These are phyloP conservation scores for Cadophora sp. DNA, from an alignment of 2,329 filamentous ascomycete species.

Conservation along the genomic window DNA sequence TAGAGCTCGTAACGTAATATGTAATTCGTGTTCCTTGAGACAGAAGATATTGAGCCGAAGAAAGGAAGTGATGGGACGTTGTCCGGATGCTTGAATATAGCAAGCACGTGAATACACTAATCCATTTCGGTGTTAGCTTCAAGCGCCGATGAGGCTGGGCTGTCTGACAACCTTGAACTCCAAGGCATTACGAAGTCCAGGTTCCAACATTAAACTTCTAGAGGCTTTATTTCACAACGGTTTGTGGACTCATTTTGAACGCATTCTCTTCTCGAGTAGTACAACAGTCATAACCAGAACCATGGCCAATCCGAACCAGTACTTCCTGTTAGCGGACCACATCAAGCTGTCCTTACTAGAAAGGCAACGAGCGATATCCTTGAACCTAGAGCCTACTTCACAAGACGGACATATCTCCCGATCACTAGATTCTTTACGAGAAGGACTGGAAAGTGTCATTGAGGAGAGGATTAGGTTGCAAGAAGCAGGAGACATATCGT, in stretches of 20 bases:
- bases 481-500: conserved; percentile 70
- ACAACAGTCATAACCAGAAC: conserved; percentile 25
- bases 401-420: conserved; percentile 90
- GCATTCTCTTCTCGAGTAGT: background rate
- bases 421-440: conserved; percentile 84
- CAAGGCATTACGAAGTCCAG: conserved; percentile 14
- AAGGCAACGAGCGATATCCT: conserved; percentile 81
- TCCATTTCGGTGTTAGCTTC: too few species aligned
- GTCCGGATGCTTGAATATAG: too few species aligned
- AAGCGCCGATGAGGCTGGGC: too few species aligned
- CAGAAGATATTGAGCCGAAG: too few species aligned
- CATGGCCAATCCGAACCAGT: conserved; percentile 72
- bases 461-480: conserved; percentile 68
- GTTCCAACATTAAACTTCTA: conserved; percentile 9
- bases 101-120: too few species aligned
- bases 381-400: conserved; percentile 73
- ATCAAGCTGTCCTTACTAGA: conserved; percentile 96
- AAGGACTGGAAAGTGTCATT: conserved; percentile 76
- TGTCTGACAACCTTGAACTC: background rate
- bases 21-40: too few species aligned
- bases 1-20: too few species aligned
- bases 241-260: background rate
- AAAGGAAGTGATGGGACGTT: too few species aligned
- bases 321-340: conserved; percentile 93
- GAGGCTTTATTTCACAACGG: background rate